Evolutionary conservation across 257 asterid species (phyloP).

Genomic region (Dorcoceras hygrometricum): DNA sequence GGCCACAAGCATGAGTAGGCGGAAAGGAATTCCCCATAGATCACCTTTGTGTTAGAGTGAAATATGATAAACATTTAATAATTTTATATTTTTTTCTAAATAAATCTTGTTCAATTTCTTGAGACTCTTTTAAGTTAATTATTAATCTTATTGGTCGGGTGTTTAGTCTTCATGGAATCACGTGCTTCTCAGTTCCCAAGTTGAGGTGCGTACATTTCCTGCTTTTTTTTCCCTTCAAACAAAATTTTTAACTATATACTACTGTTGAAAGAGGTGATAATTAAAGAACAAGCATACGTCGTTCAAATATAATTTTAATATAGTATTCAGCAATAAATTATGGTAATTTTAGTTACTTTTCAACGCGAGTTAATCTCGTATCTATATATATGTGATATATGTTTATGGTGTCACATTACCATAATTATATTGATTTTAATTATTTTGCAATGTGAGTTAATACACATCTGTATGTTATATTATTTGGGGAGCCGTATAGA

Average conservation of each 20-base stretch:
- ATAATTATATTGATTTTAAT: too few species aligned
- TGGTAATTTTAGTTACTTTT: too few species aligned
- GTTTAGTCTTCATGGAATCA: constrained; percentile 95
- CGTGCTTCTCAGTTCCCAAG: constrained; percentile 63
- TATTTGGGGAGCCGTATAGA: too few species aligned
- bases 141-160: constrained; percentile 77
- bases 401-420: too few species aligned
- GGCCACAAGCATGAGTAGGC: constrained; percentile 82
- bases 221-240: constrained; percentile 20
- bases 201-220: constrained; percentile 44
- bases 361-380: too few species aligned
- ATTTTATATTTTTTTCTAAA: constrained; percentile 22
- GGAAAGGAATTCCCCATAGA: constrained; percentile 95
- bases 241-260: constrained; percentile 16
- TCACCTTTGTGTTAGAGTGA: constrained; percentile 75
- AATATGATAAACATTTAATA: constrained; percentile 12
- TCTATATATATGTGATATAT: too few species aligned
- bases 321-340: too few species aligned
- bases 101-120: constrained; percentile 34
- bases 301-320: too few species aligned
- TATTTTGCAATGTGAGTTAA: too few species aligned
- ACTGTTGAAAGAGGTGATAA: constrained; percentile 31
- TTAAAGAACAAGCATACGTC: too few species aligned
- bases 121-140: constrained; percentile 48
- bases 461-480: too few species aligned